Conservation (phyloP, 176 grass and related monocot species). For the Carex pumila region DNA sequence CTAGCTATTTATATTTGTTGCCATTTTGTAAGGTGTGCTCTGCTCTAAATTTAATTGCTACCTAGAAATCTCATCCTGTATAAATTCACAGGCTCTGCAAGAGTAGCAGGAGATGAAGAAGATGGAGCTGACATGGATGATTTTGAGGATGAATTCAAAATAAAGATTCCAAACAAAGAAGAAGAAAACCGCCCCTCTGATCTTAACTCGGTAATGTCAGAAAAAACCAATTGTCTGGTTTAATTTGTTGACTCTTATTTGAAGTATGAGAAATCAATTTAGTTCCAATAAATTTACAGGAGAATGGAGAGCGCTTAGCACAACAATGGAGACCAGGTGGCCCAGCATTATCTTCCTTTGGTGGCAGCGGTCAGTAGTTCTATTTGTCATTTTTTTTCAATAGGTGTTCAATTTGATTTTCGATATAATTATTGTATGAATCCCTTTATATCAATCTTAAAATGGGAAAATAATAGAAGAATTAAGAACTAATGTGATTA, state of each 20-base stretch:
- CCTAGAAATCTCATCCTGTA: background rate
- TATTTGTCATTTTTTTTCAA: background rate
- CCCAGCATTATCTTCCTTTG: slow-evolving; percentile 62
- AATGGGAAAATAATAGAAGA: background rate
- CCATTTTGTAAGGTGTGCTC: background rate
- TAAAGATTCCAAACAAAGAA: slow-evolving; percentile 52
- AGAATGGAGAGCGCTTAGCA: slow-evolving; percentile 58
- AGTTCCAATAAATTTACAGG: slow-evolving; percentile 26
- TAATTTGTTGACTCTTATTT: background rate
- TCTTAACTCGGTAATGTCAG: slow-evolving; percentile 55
- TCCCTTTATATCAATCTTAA: background rate
- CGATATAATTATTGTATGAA: background rate
- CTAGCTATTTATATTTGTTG: background rate
- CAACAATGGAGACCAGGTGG: slow-evolving; percentile 59
- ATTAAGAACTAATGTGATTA: background rate
- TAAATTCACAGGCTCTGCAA: slow-evolving; percentile 38
- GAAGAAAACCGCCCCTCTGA: slow-evolving; percentile 51
- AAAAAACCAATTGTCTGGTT: background rate
- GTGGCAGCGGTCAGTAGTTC: slow-evolving; percentile 57
- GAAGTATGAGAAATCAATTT: background rate
- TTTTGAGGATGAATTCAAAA: slow-evolving; percentile 65
- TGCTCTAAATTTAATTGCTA: background rate
- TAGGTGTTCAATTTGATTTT: background rate
- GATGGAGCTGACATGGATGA: slow-evolving; percentile 72
- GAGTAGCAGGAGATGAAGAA: slow-evolving; percentile 63